phyloP scores from a whole-genome alignment of 805 yeast genomes.

The Candida railenensis region DNA sequence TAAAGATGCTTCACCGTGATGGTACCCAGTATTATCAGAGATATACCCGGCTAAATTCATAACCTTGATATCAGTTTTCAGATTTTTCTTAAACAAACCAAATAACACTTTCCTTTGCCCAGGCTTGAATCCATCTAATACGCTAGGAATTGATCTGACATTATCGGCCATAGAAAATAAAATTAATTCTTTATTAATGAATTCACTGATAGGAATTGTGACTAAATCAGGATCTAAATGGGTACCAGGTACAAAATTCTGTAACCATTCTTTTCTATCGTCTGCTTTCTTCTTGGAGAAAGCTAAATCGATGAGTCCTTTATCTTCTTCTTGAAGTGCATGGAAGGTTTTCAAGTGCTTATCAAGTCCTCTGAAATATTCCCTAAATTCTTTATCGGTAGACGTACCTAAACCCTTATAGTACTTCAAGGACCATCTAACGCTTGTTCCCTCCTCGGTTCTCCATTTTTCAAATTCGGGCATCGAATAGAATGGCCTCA shows the following conservation, averaged over 20 bases:
- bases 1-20: slow-evolving; percentile 90
- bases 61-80: slow-evolving; percentile 78
- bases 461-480: slow-evolving; percentile 96
- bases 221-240: slow-evolving; percentile 75
- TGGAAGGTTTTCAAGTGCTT: slow-evolving; percentile 85
- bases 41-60: slow-evolving; percentile 89
- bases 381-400: slow-evolving; percentile 74
- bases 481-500: slow-evolving; percentile 84
- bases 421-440: slow-evolving; percentile 90
- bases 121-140: slow-evolving; percentile 93
- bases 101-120: slow-evolving; percentile 93
- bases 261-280: slow-evolving; percentile 95
- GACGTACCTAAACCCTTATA: slow-evolving; percentile 99
- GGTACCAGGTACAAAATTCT: slow-evolving; percentile 89
- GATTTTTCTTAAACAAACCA: slow-evolving; percentile 82
- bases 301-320: slow-evolving; percentile 80
- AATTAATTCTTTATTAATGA: slow-evolving; percentile 92
- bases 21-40: slow-evolving; percentile 86
- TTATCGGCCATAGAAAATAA: slow-evolving; percentile 96
- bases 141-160: slow-evolving; percentile 90
- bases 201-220: slow-evolving; percentile 86
- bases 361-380: slow-evolving; percentile 82
- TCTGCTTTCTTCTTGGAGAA: slow-evolving; percentile 95
- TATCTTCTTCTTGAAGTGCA: slow-evolving; percentile 75
- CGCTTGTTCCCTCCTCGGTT: slow-evolving; percentile 69